Evolutionary conservation across 257 asterid genomes (phyloP).

Genomic region (Cordia subcordata): DNA sequence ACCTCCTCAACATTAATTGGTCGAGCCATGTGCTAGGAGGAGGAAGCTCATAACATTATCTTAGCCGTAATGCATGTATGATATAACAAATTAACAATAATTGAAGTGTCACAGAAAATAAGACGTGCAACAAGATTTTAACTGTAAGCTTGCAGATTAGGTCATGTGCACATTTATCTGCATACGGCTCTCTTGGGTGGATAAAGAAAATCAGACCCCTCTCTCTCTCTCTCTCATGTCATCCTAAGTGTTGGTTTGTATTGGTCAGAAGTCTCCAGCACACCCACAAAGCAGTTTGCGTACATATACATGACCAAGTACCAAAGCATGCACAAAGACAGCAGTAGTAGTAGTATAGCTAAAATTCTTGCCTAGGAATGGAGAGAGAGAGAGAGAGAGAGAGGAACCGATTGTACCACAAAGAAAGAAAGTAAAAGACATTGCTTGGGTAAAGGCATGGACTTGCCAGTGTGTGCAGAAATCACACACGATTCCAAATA

Average conservation of each 20-base stretch:
- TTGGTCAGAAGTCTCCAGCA: background rate
- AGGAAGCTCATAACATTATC: too few species aligned
- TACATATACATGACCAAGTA: background rate
- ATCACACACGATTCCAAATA: constrained; percentile 5
- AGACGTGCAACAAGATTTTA: background rate
- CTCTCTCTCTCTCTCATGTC: background rate
- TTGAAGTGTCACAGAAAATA: too few species aligned
- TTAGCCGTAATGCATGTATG: too few species aligned
- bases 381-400: background rate
- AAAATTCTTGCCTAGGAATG: too few species aligned
- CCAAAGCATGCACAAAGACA: background rate
- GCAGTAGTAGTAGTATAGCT: background rate
- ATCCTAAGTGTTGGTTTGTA: background rate
- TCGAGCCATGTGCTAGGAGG: too few species aligned
- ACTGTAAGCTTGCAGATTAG: background rate
- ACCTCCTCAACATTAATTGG: too few species aligned
- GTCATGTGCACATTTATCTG: background rate
- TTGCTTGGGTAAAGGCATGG: constrained; percentile 4
- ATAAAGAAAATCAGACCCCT: too few species aligned
- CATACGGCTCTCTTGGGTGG: background rate
- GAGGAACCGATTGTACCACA: background rate
- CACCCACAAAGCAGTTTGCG: background rate
- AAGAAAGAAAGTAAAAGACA: constrained; percentile 2
- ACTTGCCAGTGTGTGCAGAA: constrained; percentile 1
- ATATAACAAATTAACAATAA: too few species aligned